phyloP scores from a whole-genome alignment of 768 basidiomycete species.

The Russula earlei region DNA sequence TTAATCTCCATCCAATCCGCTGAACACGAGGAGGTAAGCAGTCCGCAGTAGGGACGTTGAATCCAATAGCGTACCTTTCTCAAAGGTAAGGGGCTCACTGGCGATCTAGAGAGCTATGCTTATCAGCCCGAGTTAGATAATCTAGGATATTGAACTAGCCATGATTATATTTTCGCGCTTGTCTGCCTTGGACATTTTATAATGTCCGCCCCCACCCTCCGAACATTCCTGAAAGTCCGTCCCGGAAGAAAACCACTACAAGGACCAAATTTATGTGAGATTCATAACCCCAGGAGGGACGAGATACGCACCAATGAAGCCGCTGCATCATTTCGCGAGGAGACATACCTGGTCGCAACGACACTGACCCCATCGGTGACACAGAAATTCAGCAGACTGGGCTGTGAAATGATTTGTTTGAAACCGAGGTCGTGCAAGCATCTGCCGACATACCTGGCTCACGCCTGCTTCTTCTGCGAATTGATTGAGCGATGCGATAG shows the following conservation, averaged over 20 bases:
- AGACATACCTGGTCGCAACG: slow-evolving; percentile 90
- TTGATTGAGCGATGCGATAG: slow-evolving; percentile 69
- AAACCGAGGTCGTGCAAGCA: neutral
- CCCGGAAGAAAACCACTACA: slow-evolving; percentile 92
- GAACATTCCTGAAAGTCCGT: slow-evolving; percentile 88
- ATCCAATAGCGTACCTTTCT: slow-evolving; percentile 51
- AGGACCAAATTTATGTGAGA: neutral
- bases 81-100: slow-evolving; percentile 93
- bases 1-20: slow-evolving; percentile 99
- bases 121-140: neutral
- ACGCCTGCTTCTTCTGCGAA: slow-evolving; percentile 66
- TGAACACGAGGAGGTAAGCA: slow-evolving; percentile 21
- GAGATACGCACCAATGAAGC: slow-evolving; percentile 32
- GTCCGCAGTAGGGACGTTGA: neutral
- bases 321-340: slow-evolving; percentile 83
- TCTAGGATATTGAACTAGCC: slow-evolving; percentile 31
- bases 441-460: slow-evolving; percentile 44
- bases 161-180: slow-evolving; percentile 95
- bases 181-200: slow-evolving; percentile 92
- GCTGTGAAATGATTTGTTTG: slow-evolving; percentile 34
- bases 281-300: neutral
- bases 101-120: slow-evolving; percentile 47
- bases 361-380: slow-evolving; percentile 94
- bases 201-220: slow-evolving; percentile 83
- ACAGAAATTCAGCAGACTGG: slow-evolving; percentile 90